Percentiles rank a stretch among this genome's conserved stretches.
Conservation (phyloP, 208 protist species). For the Crithidia acanthocephali region DNA sequence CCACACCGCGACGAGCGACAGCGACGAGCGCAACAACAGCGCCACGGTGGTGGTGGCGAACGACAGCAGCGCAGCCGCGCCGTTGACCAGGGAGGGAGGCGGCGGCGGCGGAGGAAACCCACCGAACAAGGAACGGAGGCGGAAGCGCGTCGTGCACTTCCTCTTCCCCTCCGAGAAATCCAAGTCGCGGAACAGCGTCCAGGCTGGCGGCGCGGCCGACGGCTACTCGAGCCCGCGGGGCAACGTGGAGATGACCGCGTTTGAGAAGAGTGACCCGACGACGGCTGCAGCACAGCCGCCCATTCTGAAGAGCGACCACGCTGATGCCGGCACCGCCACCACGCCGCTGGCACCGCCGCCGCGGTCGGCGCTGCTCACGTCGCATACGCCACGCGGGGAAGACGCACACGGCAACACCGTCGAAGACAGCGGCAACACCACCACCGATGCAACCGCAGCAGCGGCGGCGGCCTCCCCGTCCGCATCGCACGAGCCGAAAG, state of each 20-base stretch:
- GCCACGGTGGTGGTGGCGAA: not conserved
- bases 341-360: not conserved
- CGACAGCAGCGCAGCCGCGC: not conserved
- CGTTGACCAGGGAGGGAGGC: not conserved
- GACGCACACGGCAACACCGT: not conserved
- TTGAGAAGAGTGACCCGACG: not conserved
- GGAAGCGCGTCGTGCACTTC: conserved; percentile 12
- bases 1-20: not conserved
- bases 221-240: not conserved
- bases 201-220: not conserved
- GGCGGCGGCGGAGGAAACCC: no score
- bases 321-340: not conserved
- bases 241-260: conserved; percentile 3
- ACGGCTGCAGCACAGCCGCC: not conserved
- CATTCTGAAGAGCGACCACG: not conserved
- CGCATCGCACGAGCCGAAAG: conserved; percentile 1
- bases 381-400: not conserved
- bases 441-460: not conserved
- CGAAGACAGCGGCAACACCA: not conserved
- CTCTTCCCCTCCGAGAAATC: conserved; percentile 10
- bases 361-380: not conserved
- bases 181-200: not conserved
- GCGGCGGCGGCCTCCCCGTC: not conserved
- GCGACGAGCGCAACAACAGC: conserved; percentile 2
- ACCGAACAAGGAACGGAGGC: not conserved